These are phyloP conservation scores for Penicillium desertorum DNA, from an alignment of 495 filamentous ascomycete species.

Conservation along the genomic window DNA sequence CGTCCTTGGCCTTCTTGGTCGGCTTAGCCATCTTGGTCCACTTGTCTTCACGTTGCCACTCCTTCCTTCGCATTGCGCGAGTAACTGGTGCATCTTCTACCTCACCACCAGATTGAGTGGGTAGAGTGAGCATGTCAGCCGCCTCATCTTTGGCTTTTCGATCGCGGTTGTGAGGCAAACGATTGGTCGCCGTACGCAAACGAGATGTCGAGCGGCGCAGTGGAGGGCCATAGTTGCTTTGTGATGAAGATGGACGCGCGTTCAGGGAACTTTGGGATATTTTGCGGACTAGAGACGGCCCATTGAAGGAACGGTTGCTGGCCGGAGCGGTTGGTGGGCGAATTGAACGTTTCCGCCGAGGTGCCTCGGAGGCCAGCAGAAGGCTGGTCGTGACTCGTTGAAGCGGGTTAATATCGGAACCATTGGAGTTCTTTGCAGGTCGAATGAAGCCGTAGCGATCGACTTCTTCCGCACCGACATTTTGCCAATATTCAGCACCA, in stretches of 20 bases:
- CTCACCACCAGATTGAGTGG: slow-evolving; percentile 62
- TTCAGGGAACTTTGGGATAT: slow-evolving; percentile 32
- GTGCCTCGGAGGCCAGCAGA: slow-evolving; percentile 61
- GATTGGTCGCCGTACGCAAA: slow-evolving; percentile 66
- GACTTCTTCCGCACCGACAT: slow-evolving; percentile 80
- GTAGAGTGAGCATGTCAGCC: slow-evolving; percentile 82
- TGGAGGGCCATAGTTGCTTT: slow-evolving; percentile 44
- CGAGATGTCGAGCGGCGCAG: slow-evolving; percentile 44
- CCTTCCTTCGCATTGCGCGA: slow-evolving; percentile 69
- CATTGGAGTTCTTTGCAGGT: slow-evolving; percentile 41
- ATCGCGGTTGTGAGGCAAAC: slow-evolving; percentile 72
- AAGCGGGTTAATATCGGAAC: slow-evolving; percentile 50
- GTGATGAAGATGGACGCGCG: slow-evolving; percentile 45
- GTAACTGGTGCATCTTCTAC: slow-evolving; percentile 50
- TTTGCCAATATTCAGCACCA: slow-evolving; percentile 93
- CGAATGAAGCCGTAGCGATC: slow-evolving; percentile 95
- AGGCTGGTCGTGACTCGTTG: slow-evolving; percentile 68
- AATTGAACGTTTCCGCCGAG: slow-evolving; percentile 55
- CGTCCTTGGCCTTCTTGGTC: slow-evolving; percentile 51
- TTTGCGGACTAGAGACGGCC: slow-evolving; percentile 54
- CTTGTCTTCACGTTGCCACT: slow-evolving; percentile 84
- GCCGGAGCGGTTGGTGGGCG: slow-evolving; percentile 46
- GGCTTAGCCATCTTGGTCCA: slow-evolving; percentile 95
- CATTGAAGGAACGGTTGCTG: slow-evolving; percentile 49
- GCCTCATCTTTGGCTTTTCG: slow-evolving; percentile 79